Evolutionary conservation across 1,284 basidiomycete genomes (phyloP).

Genomic region (Stereum hirsutum): DNA sequence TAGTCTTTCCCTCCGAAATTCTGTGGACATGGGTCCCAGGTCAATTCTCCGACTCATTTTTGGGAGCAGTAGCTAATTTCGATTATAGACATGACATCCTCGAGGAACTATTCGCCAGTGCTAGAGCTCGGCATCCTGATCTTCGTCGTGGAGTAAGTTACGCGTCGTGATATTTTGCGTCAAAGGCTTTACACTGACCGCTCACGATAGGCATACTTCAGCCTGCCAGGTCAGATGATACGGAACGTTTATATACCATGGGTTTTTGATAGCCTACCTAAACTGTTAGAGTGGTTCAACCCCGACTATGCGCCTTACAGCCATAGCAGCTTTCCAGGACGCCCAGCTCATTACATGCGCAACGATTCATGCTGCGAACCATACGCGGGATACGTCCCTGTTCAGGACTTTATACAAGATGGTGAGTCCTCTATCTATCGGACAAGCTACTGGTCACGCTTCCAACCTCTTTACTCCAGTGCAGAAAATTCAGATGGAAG

Average conservation of each 20-base stretch:
- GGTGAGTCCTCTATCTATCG: slow-evolving; percentile 5
- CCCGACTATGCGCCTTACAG: slow-evolving; percentile 46
- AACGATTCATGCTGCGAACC: slow-evolving; percentile 38
- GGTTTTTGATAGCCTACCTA: neutral
- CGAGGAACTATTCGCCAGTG: slow-evolving; percentile 39
- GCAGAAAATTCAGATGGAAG: slow-evolving; percentile 47
- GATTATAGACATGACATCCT: slow-evolving; percentile 37
- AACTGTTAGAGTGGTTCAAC: slow-evolving; percentile 32
- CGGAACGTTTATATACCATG: neutral
- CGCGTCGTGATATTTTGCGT: neutral
- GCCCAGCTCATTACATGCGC: slow-evolving; percentile 42
- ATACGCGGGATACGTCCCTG: slow-evolving; percentile 41
- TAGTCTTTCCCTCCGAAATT: too few relatives aligned
- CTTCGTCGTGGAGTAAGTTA: slow-evolving; percentile 35
- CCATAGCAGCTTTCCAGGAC: slow-evolving; percentile 40
- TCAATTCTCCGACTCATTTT: slow-evolving; percentile 1
- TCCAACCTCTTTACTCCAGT: slow-evolving; percentile 14
- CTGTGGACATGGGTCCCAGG: slow-evolving; percentile 37
- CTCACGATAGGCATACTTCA: slow-evolving; percentile 12
- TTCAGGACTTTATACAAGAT: slow-evolving; percentile 43
- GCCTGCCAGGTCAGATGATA: slow-evolving; percentile 6
- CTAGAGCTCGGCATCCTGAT: slow-evolving; percentile 37
- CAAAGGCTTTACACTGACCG: too few relatives aligned
- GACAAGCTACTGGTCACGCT: neutral
- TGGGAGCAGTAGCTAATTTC: neutral